Percentiles rank a stretch among this genome's conserved stretches.
phyloP scores from a whole-genome alignment of 352 stramenopile species.

The Globisporangium middletonii region DNA sequence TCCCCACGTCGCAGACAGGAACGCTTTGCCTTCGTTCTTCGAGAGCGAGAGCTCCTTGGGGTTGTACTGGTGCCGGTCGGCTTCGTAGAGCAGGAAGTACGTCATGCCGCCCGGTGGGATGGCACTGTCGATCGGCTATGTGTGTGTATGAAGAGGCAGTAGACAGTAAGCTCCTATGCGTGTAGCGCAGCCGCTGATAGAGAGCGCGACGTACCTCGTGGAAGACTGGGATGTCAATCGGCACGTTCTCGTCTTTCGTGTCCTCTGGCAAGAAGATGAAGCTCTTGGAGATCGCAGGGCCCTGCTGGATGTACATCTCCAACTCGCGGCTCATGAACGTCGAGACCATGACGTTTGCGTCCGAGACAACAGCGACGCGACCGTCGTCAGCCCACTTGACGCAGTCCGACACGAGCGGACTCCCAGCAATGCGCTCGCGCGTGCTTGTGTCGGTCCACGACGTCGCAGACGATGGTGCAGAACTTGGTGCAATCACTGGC shows the following conservation, averaged over 20 bases:
- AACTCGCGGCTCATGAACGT: constrained; percentile 76
- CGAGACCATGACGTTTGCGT: constrained; percentile 70
- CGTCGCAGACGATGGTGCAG: not conserved
- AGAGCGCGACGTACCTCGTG: constrained; percentile 18
- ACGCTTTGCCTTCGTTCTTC: constrained; percentile 60
- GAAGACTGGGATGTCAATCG: constrained; percentile 40
- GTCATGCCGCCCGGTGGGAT: constrained; percentile 31
- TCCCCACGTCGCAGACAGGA: constrained; percentile 59
- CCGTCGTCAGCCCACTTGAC: constrained; percentile 72
- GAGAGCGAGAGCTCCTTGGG: constrained; percentile 78
- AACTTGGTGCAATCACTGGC: not conserved
- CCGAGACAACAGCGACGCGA: constrained; percentile 61
- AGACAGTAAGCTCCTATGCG: not conserved
- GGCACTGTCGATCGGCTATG: constrained; percentile 17
- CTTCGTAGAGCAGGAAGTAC: constrained; percentile 64
- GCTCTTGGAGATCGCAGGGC: constrained; percentile 73
- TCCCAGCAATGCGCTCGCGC: constrained; percentile 71
- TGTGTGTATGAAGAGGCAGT: not conserved
- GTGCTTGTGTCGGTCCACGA: constrained; percentile 26
- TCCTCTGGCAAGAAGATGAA: constrained; percentile 65
- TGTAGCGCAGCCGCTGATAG: not conserved
- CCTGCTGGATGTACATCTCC: constrained; percentile 75
- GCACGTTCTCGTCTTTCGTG: constrained; percentile 36
- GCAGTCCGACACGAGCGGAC: constrained; percentile 56
- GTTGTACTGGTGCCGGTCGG: constrained; percentile 69